phyloP scores from a whole-genome alignment of 1,284 basidiomycete species.

The Trametes pubescens region DNA sequence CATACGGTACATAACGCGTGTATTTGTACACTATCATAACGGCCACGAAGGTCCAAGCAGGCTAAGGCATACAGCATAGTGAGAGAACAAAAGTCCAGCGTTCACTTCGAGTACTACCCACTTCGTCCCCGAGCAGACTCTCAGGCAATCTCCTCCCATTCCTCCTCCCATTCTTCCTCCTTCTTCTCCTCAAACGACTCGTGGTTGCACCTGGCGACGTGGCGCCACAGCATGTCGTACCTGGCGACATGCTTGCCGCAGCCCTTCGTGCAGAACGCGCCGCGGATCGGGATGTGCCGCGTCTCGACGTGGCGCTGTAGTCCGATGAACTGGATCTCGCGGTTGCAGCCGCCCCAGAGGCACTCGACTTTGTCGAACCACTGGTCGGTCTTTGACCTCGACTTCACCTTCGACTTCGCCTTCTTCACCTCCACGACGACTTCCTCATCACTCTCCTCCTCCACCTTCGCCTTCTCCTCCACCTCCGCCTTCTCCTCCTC shows the following conservation, averaged over 20 bases:
- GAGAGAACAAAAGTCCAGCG: background rate
- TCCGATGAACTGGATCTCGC: slow-evolving; percentile 13
- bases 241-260: slow-evolving; percentile 17
- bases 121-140: too few species aligned
- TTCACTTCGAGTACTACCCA: too few species aligned
- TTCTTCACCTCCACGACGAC: background rate
- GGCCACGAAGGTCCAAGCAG: too few species aligned
- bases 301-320: slow-evolving; percentile 22
- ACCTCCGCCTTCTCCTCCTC: background rate
- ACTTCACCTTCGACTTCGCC: background rate
- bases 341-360: slow-evolving; percentile 16
- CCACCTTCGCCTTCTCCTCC: background rate
- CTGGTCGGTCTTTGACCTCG: background rate
- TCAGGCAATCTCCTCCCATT: background rate
- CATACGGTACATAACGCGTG: too few species aligned
- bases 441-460: background rate
- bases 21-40: too few species aligned
- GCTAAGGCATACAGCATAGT: too few species aligned
- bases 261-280: slow-evolving; percentile 16
- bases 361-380: slow-evolving; percentile 12
- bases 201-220: slow-evolving; percentile 9
- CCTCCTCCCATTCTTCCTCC: background rate
- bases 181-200: background rate
- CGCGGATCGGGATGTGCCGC: slow-evolving; percentile 15
- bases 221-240: slow-evolving; percentile 18